Conservation (phyloP, 768 basidiomycete species). For the Pholiota microspora region DNA sequence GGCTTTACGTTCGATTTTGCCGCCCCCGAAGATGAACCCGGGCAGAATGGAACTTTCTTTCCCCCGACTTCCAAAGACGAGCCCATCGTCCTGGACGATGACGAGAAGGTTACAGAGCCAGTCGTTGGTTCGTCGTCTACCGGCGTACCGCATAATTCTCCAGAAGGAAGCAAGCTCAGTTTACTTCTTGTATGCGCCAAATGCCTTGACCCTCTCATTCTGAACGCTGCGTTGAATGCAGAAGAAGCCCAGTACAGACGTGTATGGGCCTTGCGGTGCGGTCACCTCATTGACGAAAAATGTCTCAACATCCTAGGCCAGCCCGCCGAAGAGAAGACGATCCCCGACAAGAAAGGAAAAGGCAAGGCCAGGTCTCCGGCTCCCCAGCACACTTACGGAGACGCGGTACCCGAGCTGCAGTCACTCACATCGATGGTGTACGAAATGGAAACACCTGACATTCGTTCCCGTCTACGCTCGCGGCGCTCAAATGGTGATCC, state of each 20-base stretch:
- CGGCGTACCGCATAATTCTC: too few species aligned
- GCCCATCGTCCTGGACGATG: slow-evolving; percentile 52
- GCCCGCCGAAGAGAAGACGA: slow-evolving; percentile 29
- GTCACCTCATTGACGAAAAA: slow-evolving; percentile 78
- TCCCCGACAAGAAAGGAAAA: slow-evolving; percentile 44
- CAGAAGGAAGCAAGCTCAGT: slow-evolving; percentile 22
- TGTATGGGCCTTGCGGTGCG: slow-evolving; percentile 74
- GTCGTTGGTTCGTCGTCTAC: too few species aligned
- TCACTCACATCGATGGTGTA: neutral
- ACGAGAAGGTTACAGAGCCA: slow-evolving; percentile 14
- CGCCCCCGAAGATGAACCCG: slow-evolving; percentile 27
- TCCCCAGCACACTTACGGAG: slow-evolving; percentile 9
- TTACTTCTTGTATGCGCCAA: slow-evolving; percentile 63
- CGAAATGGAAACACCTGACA: slow-evolving; percentile 27
- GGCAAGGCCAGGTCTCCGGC: slow-evolving; percentile 30
- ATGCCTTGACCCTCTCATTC: slow-evolving; percentile 63
- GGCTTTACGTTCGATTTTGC: slow-evolving; percentile 73
- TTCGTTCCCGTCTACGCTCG: slow-evolving; percentile 60
- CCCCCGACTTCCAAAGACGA: slow-evolving; percentile 31
- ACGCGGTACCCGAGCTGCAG: slow-evolving; percentile 7
- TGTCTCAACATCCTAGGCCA: slow-evolving; percentile 60
- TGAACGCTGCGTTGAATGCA: slow-evolving; percentile 46
- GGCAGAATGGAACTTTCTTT: slow-evolving; percentile 18
- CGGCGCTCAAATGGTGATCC: slow-evolving; percentile 23
- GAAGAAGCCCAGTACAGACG: slow-evolving; percentile 44